Base-by-base conservation (phyloP, 1,284 basidiomycete genomes). In the Nidula niveotomentosa region DNA sequence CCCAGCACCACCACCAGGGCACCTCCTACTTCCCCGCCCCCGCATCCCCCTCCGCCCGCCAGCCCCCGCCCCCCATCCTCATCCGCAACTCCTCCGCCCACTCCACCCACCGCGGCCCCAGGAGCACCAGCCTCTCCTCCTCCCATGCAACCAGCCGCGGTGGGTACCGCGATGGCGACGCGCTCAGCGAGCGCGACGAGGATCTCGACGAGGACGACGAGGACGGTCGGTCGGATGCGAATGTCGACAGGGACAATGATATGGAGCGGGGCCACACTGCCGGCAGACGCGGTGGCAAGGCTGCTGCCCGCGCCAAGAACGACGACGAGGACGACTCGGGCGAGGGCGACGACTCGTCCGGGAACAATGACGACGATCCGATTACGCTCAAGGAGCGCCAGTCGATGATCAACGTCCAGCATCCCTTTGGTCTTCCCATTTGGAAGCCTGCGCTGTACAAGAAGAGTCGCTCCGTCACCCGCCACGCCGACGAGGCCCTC, bases 401-500 rank as follows among this genome's bases (percentile, higher is more conserved):
- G 71, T 98, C 97, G 47, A 90, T 96, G 62, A 97, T 99, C 72
- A 99, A 99, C 74, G 95, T 98, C 68, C 94, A 98, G 69, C 97
- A 99, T 72, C 97, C 97, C 6, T 99, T 99, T 72, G 97, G 97
- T 79, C 81, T 99, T 60, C 97, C 94, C 47, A 98, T 99, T 68
- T 99, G 97, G 97, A 99, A 99, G 73, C 97, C 97, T 10, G 97
- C 97, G 0, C 74, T 99, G 52, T 99, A 99, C 85, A 96, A 97
- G 75, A 99, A 99, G 72, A 93, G 92, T 33, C 90, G 97, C 48
- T 95, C 96, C 1, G 93, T 99, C 61, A 98, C 96, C 45, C 91
- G 96, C 54, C 90, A 95, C 71, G 97, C 97, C 43, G 97, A 99
- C 71, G 87, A 90, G 53, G 97, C 93, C 0, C 83, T 99, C 2